A percentile compares a stretch with the other conserved stretches of the same genome.
Conservation (phyloP, 1,284 basidiomycete species). For the Ceratobasidium sp. region DNA sequence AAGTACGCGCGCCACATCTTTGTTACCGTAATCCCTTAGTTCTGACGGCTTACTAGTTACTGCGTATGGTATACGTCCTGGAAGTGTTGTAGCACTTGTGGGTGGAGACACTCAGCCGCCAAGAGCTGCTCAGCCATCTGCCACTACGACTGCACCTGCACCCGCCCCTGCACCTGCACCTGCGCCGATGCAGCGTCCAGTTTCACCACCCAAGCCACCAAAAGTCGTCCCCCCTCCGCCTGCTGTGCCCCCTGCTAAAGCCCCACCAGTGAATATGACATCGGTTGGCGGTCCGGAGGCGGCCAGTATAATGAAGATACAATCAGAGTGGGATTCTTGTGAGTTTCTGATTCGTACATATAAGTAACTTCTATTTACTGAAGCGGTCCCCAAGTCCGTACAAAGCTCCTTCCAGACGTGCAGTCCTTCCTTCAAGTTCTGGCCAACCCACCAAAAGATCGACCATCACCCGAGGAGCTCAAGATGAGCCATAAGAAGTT, state of each 20-base stretch:
- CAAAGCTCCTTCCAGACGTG: too few relatives aligned
- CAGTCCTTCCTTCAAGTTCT: too few relatives aligned
- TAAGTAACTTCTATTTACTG: too few relatives aligned
- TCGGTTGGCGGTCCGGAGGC: conserved; percentile 27
- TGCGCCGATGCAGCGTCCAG: conserved; percentile 12
- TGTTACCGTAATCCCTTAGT: background rate
- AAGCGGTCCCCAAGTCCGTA: too few relatives aligned
- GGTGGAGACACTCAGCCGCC: conserved; percentile 33
- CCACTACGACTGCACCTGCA: too few relatives aligned
- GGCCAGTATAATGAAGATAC: conserved; percentile 4
- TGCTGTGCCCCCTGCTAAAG: conserved; percentile 5
- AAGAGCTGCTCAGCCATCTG: conserved; percentile 15
- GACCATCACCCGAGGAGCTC: too few relatives aligned
- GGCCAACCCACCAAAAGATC: too few relatives aligned
- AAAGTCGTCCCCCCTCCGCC: background rate
- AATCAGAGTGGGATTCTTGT: too few relatives aligned
- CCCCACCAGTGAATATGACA: background rate
- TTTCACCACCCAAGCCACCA: conserved; percentile 13
- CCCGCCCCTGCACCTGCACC: conserved; percentile 37
- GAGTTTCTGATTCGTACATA: too few relatives aligned
- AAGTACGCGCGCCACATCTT: conserved; percentile 48
- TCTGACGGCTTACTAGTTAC: conserved; percentile 17
- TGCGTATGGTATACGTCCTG: conserved; percentile 36
- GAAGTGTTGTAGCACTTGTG: conserved; percentile 34
- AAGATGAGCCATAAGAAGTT: too few relatives aligned